Evolutionary conservation across 1,139 yeast species (phyloP), one percentile per base, ranked within the genome.

Genomic region (Suhomyces maxii): DNA sequence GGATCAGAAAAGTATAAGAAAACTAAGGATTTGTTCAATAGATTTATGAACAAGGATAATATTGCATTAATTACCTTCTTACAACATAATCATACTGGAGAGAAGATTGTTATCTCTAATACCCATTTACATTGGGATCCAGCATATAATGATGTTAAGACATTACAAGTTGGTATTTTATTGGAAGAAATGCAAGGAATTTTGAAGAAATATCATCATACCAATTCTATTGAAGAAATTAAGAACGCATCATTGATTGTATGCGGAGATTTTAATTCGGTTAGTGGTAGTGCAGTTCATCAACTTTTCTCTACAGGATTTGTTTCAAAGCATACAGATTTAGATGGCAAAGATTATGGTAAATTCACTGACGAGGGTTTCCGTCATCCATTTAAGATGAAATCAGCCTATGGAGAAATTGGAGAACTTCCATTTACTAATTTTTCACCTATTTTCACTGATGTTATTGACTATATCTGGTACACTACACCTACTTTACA

Each of bases 61-160:
- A 83, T 93, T 57, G 98, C 97, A 8, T 74, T 89, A 49, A 80
- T 89, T 44, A 73, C 87, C n/a, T 82, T 84, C 49, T 79, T 95
- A 55, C 91, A 88, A 60, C 95, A 88, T 61, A 68, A 73, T 36
- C 78, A 77, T 44, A 79, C 91, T 9, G 91, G 91, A 9, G 89
- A 86, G 62, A 78, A 80, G 53, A 69, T 93, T 42, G 76, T 89
- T 54, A 76, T 89, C 39, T 90, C 87, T 3, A 93, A 91, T 59
- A 91, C 99, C 0, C 99, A 95, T 76, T 81, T 93, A 65, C 97
- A 91, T 66, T 95, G 99, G 98, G 98, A 93, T 70, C 99, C 99
- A 8, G 90, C 89, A 41, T 89, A 84, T 64, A 89, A 89, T 63
- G 99, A 95, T 70, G 99, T 95, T 49, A 95, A 95, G 68, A 82